These are phyloP conservation scores for Acanthamoeba lugdunensis DNA, from an alignment of 208 protist species.

Conservation along the genomic window DNA sequence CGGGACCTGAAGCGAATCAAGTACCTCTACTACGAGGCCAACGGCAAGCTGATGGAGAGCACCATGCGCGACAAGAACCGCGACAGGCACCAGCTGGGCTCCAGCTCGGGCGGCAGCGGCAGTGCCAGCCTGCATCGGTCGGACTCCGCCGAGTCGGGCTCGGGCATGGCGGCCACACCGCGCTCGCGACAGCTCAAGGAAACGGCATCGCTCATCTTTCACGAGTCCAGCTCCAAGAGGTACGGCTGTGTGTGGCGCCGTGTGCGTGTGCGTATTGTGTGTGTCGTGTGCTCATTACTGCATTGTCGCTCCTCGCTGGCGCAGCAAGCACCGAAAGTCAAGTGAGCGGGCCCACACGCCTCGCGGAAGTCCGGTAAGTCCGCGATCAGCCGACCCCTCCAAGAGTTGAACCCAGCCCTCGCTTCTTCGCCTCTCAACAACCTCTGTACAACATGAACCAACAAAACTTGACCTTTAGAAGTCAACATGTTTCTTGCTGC, in stretches of 20 bases:
- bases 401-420: too few relatives aligned
- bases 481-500: too few relatives aligned
- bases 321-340: not conserved
- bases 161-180: not conserved
- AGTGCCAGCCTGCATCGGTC: not conserved
- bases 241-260: not conserved
- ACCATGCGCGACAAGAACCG: conserved; percentile 59
- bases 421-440: too few relatives aligned
- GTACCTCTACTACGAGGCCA: conserved; percentile 55
- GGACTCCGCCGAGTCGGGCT: not conserved
- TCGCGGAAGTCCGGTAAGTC: not conserved
- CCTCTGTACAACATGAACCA: too few relatives aligned
- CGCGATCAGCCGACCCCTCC: not conserved
- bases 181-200: conserved; percentile 38
- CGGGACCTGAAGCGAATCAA: conserved; percentile 72
- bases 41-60: conserved; percentile 24
- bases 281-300: not conserved
- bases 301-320: too few relatives aligned
- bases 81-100: not conserved
- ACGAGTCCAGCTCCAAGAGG: conserved; percentile 19
- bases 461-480: too few relatives aligned
- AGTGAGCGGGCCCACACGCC: not conserved
- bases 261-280: not conserved
- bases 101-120: not conserved
- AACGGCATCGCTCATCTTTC: conserved; percentile 26